Evolutionary conservation across 768 basidiomycete species (phyloP), one percentile per base, ranked within the genome.

Genomic region (Suillus brevipes): DNA sequence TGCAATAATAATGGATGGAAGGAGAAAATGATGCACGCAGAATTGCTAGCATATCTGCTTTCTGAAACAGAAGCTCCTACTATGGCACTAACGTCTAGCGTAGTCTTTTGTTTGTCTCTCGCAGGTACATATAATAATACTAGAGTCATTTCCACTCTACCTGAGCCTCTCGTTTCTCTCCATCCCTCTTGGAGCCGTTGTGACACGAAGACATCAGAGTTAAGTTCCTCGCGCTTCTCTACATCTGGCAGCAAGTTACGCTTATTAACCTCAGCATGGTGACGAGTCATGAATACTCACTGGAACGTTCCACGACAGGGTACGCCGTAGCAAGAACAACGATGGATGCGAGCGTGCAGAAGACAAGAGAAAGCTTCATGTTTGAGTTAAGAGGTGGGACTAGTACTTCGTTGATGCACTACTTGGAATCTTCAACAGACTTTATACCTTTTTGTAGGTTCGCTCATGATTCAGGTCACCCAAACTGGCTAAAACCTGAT

Each of bases 81-180:
- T n/a, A n/a, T n/a, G n/a, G n/a, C n/a, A n/a, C n/a, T n/a, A n/a
- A n/a, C n/a, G n/a, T n/a, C n/a, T n/a, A n/a, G n/a, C n/a, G n/a
- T n/a, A n/a, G n/a, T n/a, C n/a, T n/a, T n/a, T n/a, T n/a, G n/a
- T n/a, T n/a, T n/a, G n/a, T n/a, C n/a, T n/a, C n/a, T n/a, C n/a
- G n/a, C n/a, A n/a, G n/a, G n/a, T n/a, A n/a, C n/a, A n/a, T n/a
- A n/a, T n/a, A n/a, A n/a, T n/a, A n/a, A n/a, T n/a, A n/a, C n/a
- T n/a, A n/a, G n/a, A n/a, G n/a, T n/a, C n/a, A n/a, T n/a, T n/a
- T n/a, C n/a, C n/a, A n/a, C n/a, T n/a, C n/a, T n/a, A n/a, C n/a
- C n/a, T n/a, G n/a, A n/a, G n/a, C 73, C 1, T 70, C 50, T 2
- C 65, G 61, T 2, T 70, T 47, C 1, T 70, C 3, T 2, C 0